A percentile compares a stretch with the other conserved stretches of the same genome.
phyloP scores from a whole-genome alignment of 148 eudicot genomes.

The Arctostaphylos glauca region DNA sequence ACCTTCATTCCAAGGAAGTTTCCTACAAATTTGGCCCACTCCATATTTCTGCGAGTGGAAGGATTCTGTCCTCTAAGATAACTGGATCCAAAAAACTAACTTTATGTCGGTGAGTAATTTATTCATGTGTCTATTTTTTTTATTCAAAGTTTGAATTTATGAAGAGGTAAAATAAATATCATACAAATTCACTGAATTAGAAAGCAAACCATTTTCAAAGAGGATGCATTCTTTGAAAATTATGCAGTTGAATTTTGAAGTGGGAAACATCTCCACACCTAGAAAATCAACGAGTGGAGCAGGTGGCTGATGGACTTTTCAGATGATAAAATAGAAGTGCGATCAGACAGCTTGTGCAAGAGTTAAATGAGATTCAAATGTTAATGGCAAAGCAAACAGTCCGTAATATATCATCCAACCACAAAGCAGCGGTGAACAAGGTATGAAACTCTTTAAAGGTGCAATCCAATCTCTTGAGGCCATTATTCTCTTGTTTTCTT shows the following conservation, averaged over 20 bases:
- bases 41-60: background rate
- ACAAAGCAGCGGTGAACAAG: background rate
- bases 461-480: background rate
- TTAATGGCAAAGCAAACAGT: background rate
- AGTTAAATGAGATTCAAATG: background rate
- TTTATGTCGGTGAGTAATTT: too few relatives aligned
- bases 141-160: background rate
- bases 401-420: background rate
- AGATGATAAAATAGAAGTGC: background rate
- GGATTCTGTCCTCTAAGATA: background rate
- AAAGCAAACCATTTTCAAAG: background rate
- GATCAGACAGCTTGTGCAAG: background rate
- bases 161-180: too few relatives aligned
- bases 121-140: background rate
- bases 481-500: conserved; percentile 6
- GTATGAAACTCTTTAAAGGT: background rate
- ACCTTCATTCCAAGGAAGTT: background rate
- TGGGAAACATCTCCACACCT: background rate
- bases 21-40: background rate
- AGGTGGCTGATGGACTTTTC: background rate
- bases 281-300: background rate
- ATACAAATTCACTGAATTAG: background rate
- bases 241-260: conserved; percentile 2
- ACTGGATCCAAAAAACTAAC: too few relatives aligned
- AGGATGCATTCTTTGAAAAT: background rate